These are phyloP conservation scores for Nakaseomyces uthaithaninus DNA, from an alignment of 1,139 yeast genomes.

Conservation along the genomic window DNA sequence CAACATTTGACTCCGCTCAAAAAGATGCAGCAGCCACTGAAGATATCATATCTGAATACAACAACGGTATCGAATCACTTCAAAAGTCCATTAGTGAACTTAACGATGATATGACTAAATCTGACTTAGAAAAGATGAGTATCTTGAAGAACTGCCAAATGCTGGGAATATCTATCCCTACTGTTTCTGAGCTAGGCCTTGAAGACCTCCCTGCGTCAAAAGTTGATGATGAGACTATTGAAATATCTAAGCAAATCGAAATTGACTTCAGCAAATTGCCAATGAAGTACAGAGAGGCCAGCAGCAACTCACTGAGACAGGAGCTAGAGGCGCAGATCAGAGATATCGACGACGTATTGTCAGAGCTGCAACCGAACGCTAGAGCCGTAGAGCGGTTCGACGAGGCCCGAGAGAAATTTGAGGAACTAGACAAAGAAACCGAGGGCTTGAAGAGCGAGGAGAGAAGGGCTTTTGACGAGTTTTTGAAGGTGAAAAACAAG, in stretches of 20 bases:
- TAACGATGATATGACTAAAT: constrained; percentile 50
- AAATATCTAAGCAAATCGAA: constrained; percentile 41
- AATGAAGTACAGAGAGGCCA: constrained; percentile 35
- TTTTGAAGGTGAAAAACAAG: constrained; percentile 50
- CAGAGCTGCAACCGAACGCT: constrained; percentile 64
- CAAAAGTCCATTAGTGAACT: constrained; percentile 35
- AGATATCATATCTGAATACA: constrained; percentile 27
- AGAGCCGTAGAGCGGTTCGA: constrained; percentile 71
- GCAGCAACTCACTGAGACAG: constrained; percentile 31
- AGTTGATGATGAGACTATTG: constrained; percentile 36
- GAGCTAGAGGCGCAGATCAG: constrained; percentile 42
- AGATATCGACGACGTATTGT: constrained; percentile 49
- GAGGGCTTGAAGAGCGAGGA: constrained; percentile 56
- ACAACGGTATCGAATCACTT: constrained; percentile 35
- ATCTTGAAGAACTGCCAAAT: constrained; percentile 67
- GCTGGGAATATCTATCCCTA: constrained; percentile 60
- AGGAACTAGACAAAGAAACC: constrained; percentile 59
- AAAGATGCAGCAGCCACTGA: constrained; percentile 26
- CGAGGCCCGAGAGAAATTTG: constrained; percentile 57
- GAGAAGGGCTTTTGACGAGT: constrained; percentile 45
- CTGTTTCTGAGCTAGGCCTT: constrained; percentile 46
- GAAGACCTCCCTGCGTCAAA: constrained; percentile 42
- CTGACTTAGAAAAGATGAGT: constrained; percentile 51
- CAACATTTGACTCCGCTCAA: constrained; percentile 23
- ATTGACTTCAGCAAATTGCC: constrained; percentile 51